Evolutionary conservation across 148 eudicot genomes (phyloP).

Genomic region (Chenopodium formosanum): DNA sequence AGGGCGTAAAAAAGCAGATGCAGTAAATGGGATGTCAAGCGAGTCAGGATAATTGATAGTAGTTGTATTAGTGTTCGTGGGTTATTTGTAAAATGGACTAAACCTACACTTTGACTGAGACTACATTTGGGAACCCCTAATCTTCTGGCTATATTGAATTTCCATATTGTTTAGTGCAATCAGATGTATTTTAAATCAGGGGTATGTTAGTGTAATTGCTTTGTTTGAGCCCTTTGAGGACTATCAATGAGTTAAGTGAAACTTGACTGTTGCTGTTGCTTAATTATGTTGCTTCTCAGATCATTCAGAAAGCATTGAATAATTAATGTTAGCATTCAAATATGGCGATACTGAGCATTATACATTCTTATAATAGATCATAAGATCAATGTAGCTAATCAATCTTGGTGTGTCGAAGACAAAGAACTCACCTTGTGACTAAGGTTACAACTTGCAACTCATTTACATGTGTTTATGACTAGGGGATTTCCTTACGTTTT

Average conservation of each 20-base stretch:
- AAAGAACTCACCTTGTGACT: no score
- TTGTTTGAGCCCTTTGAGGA: background rate
- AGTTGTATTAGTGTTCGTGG: constrained; percentile 18
- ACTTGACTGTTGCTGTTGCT: background rate
- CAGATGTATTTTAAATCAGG: background rate
- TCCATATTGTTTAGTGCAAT: background rate
- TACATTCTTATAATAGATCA: no score
- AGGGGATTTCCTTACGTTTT: no score
- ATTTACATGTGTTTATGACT: no score
- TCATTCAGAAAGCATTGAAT: no score
- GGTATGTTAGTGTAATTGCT: background rate
- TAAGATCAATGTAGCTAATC: no score
- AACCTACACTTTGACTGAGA: background rate
- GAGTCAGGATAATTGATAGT: background rate
- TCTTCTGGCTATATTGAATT: background rate
- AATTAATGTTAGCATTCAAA: no score
- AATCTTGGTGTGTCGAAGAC: no score
- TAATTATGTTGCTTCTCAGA: no score
- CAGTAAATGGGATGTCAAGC: background rate
- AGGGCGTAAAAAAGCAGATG: background rate
- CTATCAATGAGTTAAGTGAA: background rate
- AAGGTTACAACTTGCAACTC: no score
- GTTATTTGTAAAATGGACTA: constrained; percentile 16
- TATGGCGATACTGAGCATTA: no score
- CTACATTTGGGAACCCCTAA: background rate